Evolutionary conservation across 1,284 basidiomycete species (phyloP), one percentile per base, ranked within the genome.

Genomic region (Thelephora terrestris): DNA sequence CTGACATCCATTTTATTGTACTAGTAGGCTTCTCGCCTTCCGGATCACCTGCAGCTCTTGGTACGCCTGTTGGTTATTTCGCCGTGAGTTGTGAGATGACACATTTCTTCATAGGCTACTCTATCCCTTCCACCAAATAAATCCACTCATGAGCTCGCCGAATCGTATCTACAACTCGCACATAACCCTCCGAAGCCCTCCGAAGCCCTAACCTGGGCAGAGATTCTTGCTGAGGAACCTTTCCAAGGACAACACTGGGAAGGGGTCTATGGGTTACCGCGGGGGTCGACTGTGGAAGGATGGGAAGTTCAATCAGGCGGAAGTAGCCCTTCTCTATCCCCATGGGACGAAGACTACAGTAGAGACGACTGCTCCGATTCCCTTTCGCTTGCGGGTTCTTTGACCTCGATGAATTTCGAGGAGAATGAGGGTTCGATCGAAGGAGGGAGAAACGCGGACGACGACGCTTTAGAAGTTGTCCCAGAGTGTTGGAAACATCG

Each of bases 231-330:
- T 1, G 85, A 85, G 56, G 85, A 88, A 47, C 83, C 85, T 2
- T 84, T 85, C 53, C 79, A 85, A 61, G 84, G 83, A 6, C 78
- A 87, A 51, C 85, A 87, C 54, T 86, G 85, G 84, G 71, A 85
- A 59, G 81, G 83, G 2, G 74, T 74, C 18, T 76, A 68, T 51
- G 73, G 69, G 18, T 53, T 75, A 24, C 69, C 67, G 29, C 54
- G 61, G 16, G 71, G 72, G 29, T 69, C 66, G 49, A 69, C 66
- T 0, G 61, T 67, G 4, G 69, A 70, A 46, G 58, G 63, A 27
- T 71, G 72, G 66, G 70, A 70, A 43, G 57, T 56, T n/a, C 58
- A 58, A 40, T 71, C 68, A 20, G 61, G 67, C 46, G 72, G 73
- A 43, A 75, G 73, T 52, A 67, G 68, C 0, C 66, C 73, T 1